Base-by-base conservation (phyloP, 1,284 basidiomycete genomes). In the Gomphus bonarii region DNA sequence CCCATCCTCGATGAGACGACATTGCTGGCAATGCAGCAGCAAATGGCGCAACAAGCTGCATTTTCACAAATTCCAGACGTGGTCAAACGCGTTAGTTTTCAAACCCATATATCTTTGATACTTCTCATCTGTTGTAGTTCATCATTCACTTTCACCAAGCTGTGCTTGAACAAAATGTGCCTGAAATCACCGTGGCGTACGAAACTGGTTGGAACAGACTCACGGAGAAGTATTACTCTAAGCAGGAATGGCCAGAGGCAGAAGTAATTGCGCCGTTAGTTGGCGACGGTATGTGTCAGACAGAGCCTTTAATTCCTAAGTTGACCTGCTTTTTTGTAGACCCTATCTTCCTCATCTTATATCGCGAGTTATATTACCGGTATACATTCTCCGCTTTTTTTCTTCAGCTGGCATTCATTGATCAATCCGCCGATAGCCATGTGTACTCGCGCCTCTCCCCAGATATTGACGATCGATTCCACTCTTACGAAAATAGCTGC, bases 401-500 rank as follows among this genome's bases (percentile, higher is more conserved):
- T 55, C 14, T n/a, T 16, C 8, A 1, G n/a, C 43, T 47, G 9
- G 20, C 4, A 53, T 30, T 6, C 11, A 18, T 55, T 38, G 52
- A 8, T 30, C 22, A 49, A n/a, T 35, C 55, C 31, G 36, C 20
- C 30, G n/a, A n/a, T 53, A 65, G 77, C 50, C 94, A 97, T 68
- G 92, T 98, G 54, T 97, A 98, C 74, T 97, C 95, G 9, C 88
- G 93, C 50, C 79, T 97, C 50, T 87, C 90, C 67, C 95, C 95
- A 57, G 91, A 97, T 70, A 85, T 97, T 63, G 95, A 98, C 70
- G 95, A 98, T 72, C 88, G 95, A 57, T 95, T 97, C 79, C 92
- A 97, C 71, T 95, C 93, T 1, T 99, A 98, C 73, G 95, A 98
- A 72, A 97, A 97, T 75, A 97, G 94, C 72, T 98, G 95, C 79